Evolutionary conservation across 192 early-diverging fungal genomes (phyloP).

Genomic region (Phlyctochytrium planicorne): DNA sequence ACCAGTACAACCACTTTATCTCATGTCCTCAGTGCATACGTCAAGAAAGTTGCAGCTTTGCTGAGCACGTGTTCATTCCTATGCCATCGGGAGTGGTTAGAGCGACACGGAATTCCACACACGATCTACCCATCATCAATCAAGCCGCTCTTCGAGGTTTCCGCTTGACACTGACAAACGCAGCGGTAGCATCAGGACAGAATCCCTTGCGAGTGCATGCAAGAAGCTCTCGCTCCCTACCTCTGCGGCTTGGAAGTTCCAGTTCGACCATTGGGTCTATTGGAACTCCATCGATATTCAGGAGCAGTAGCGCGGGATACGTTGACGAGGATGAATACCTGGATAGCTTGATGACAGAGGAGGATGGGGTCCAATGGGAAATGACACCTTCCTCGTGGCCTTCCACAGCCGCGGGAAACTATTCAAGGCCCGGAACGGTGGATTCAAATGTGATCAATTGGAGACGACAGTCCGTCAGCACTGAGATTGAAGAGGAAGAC

Average conservation of each 20-base stretch:
- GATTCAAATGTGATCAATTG: neutral
- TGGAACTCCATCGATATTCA: neutral
- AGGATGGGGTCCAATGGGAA: neutral
- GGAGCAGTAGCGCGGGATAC: neutral
- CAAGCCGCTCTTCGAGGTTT: neutral
- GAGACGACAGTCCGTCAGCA: neutral
- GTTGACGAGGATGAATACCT: too few relatives aligned
- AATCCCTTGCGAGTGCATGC: neutral
- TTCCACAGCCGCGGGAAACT: neutral
- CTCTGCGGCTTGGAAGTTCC: neutral
- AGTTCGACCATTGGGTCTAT: neutral
- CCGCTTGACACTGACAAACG: neutral
- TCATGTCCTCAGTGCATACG: constrained; percentile 5
- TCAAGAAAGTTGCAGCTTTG: neutral
- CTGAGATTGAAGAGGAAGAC: neutral
- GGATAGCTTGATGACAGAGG: neutral
- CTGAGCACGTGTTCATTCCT: neutral
- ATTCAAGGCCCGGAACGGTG: neutral
- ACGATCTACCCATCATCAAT: neutral
- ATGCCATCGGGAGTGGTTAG: neutral
- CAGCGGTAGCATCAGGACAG: neutral
- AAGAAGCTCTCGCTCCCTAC: neutral
- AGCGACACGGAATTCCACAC: neutral
- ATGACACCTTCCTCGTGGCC: neutral
- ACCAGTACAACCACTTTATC: constrained; percentile 20